These are phyloP conservation scores for Chytriomyces hyalinus DNA, from an alignment of 192 early-diverging fungal genomes.

Conservation along the genomic window DNA sequence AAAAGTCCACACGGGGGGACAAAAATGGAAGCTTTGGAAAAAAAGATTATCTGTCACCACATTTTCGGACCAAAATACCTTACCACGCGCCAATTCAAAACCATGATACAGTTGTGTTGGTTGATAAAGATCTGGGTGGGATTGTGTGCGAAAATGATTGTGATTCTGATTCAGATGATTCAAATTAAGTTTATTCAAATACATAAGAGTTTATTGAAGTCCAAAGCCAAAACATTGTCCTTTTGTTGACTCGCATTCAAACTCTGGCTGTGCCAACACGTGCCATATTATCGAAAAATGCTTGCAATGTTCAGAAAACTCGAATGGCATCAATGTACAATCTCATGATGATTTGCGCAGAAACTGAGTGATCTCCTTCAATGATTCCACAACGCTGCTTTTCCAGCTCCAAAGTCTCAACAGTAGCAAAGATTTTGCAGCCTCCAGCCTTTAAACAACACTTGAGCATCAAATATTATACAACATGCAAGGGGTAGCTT, in stretches of 20 bases:
- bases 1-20: too few relatives aligned
- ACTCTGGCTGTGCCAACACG: neutral
- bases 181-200: neutral
- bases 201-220: constrained; percentile 3
- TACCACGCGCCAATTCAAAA: constrained; percentile 8
- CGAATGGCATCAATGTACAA: neutral
- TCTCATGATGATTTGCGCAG: neutral
- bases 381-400: neutral
- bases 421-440: neutral
- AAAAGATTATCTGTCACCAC: neutral
- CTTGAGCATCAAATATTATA: too few relatives aligned
- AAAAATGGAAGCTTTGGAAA: too few relatives aligned
- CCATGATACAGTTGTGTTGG: neutral
- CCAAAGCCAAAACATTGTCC: constrained; percentile 5
- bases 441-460: neutral
- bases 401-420: neutral
- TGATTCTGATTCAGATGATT: constrained; percentile 8
- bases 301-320: neutral
- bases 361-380: neutral
- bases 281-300: neutral
- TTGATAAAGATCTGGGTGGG: neutral
- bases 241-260: constrained; percentile 3
- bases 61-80: neutral
- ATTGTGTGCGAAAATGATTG: neutral
- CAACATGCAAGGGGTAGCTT: too few relatives aligned